A percentile compares a stretch with the other conserved stretches of the same genome.
Conservation (phyloP, 139 green algal species). For the Coccomyxa sp. region DNA sequence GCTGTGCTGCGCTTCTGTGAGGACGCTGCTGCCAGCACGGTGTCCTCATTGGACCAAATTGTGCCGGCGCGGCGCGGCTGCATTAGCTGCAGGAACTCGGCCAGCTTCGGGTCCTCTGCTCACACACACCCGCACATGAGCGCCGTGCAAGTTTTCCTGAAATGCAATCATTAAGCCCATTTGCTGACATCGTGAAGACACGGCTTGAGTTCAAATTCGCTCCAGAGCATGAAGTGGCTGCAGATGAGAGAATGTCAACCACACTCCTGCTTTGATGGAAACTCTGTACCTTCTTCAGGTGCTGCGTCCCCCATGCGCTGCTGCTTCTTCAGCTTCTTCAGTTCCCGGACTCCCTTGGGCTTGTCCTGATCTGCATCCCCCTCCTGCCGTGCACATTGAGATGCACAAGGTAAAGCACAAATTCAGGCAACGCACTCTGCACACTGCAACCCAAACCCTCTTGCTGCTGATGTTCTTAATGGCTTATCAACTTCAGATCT, state of each 20-base stretch:
- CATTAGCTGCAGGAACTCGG: slow-evolving; percentile 93
- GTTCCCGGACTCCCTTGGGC: slow-evolving; percentile 6
- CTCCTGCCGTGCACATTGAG: neutral
- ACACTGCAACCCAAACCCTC: slow-evolving; percentile 22
- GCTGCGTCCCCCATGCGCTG: neutral
- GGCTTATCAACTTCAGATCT: no score
- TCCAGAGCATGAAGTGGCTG: neutral
- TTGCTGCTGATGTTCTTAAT: no score
- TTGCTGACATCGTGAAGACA: no score
- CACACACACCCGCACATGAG: no score
- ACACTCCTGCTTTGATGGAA: neutral
- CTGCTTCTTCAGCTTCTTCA: slow-evolving; percentile 27
- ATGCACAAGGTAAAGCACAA: neutral
- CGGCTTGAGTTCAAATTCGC: no score
- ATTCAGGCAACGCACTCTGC: slow-evolving; percentile 2
- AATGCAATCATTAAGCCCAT: no score
- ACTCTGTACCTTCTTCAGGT: slow-evolving; percentile 8
- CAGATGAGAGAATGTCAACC: neutral
- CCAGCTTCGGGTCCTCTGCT: slow-evolving; percentile 70
- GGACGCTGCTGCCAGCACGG: neutral
- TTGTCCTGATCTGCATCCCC: neutral
- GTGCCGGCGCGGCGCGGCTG: slow-evolving; percentile 62
- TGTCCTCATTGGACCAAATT: slow-evolving; percentile 87
- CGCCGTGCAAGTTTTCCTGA: no score
- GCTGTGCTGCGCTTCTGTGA: no score